phyloP scores from a whole-genome alignment of 768 basidiomycete genomes.

The Serendipita sp. region DNA sequence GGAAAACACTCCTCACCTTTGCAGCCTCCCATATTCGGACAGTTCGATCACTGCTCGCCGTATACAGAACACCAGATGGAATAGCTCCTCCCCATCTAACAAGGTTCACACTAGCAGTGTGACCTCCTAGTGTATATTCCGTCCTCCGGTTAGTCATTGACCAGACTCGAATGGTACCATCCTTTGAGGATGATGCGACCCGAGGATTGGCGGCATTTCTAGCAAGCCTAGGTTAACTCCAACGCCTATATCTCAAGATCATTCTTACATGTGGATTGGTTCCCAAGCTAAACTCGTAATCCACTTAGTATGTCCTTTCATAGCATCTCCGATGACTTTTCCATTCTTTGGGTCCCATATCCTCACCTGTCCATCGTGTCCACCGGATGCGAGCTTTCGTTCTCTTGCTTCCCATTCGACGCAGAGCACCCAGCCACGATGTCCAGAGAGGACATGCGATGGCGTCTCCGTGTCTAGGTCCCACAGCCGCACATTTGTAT shows the following conservation, averaged over 20 bases:
- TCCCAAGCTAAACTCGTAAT: slow-evolving; percentile 92
- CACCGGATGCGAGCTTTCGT: slow-evolving; percentile 77
- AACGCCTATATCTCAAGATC: slow-evolving; percentile 24
- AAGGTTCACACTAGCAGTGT: slow-evolving; percentile 86
- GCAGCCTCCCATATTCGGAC: slow-evolving; percentile 90
- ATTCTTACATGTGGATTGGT: slow-evolving; percentile 71
- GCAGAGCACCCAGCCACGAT: slow-evolving; percentile 91
- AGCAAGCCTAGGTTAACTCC: slow-evolving; percentile 13
- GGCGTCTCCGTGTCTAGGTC: slow-evolving; percentile 86
- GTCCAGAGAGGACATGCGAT: slow-evolving; percentile 70
- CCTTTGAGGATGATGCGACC: slow-evolving; percentile 89
- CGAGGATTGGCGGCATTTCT: slow-evolving; percentile 63
- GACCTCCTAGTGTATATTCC: slow-evolving; percentile 81
- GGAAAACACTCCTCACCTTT: slow-evolving; percentile 28
- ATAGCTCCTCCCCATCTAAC: slow-evolving; percentile 93
- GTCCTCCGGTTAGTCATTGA: slow-evolving; percentile 48
- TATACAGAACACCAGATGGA: slow-evolving; percentile 61
- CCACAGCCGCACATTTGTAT: slow-evolving; percentile 86
- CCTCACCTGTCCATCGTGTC: slow-evolving; percentile 75
- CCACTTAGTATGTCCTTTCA: slow-evolving; percentile 94
- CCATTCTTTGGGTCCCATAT: slow-evolving; percentile 92
- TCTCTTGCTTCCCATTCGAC: slow-evolving; percentile 96
- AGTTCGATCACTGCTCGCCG: slow-evolving; percentile 85
- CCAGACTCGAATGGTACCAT: slow-evolving; percentile 94
- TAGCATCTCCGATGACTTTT: slow-evolving; percentile 69